Evolutionary conservation across 2,329 filamentous ascomycete species (phyloP).

Genomic region (Diaporthe sp.): DNA sequence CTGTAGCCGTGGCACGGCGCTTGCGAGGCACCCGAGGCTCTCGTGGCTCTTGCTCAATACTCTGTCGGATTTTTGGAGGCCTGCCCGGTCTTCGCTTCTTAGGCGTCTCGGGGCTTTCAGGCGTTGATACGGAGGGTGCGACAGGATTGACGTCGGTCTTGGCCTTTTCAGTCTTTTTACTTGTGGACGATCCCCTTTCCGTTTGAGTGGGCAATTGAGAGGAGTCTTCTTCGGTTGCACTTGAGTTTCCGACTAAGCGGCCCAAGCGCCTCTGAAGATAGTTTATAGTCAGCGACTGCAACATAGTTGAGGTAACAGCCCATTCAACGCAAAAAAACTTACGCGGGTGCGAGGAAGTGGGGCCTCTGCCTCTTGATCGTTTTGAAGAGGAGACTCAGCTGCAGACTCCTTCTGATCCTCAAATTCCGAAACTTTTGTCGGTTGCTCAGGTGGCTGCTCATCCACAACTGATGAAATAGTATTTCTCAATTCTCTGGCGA

Average conservation of each 20-base stretch:
- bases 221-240: constrained; percentile 25
- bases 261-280: constrained; percentile 29
- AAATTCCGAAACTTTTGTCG: not conserved
- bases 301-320: not conserved
- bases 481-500: constrained; percentile 23
- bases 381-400: constrained; percentile 8
- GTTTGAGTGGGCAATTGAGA: constrained; percentile 13
- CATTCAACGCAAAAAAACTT: not conserved
- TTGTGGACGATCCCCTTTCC: constrained; percentile 19
- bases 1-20: constrained; percentile 8
- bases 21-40: constrained; percentile 26
- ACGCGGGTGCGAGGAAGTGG: constrained; percentile 23
- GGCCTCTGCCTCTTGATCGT: not conserved
- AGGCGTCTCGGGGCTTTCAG: constrained; percentile 23
- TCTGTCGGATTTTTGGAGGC: constrained; percentile 31
- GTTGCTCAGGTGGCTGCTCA: not conserved
- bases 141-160: constrained; percentile 20
- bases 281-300: constrained; percentile 14
- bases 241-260: constrained; percentile 27
- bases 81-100: constrained; percentile 33
- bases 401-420: not conserved
- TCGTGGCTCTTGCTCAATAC: constrained; percentile 33
- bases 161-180: constrained; percentile 25
- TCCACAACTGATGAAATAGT: constrained; percentile 28
- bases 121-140: not conserved